Conservation (phyloP, 352 stramenopile species). For the Phytophthora colocasiae region DNA sequence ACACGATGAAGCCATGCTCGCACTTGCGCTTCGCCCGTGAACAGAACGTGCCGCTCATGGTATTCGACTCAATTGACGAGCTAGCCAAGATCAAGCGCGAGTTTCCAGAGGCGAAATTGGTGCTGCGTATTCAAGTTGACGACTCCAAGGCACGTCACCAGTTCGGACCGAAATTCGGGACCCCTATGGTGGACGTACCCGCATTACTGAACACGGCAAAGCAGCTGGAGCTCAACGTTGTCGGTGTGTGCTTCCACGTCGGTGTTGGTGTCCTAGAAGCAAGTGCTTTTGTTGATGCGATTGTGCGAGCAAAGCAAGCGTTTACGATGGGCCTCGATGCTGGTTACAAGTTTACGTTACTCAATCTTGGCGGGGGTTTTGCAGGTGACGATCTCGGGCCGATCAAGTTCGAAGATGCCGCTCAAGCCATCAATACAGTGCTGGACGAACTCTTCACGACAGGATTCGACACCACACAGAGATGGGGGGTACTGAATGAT, state of each 20-base stretch:
- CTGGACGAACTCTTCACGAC: conserved; percentile 59
- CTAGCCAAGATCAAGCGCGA: conserved; percentile 66
- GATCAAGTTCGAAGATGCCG: conserved; percentile 54
- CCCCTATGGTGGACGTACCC: conserved; percentile 55
- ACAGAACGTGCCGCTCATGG: conserved; percentile 73
- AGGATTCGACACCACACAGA: no score
- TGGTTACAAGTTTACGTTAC: conserved; percentile 70
- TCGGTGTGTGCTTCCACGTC: conserved; percentile 91
- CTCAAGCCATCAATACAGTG: conserved; percentile 43
- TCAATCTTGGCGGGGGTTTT: conserved; percentile 93
- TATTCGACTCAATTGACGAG: conserved; percentile 90
- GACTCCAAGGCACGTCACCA: conserved; percentile 84
- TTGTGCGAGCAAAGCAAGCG: conserved; percentile 62
- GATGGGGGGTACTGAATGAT: no score
- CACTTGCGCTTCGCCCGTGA: conserved; percentile 76
- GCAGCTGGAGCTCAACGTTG: conserved; percentile 65
- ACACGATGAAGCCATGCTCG: conserved; percentile 86
- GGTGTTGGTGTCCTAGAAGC: conserved; percentile 82
- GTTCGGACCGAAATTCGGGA: conserved; percentile 89
- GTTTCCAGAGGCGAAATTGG: conserved; percentile 56
- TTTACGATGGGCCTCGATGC: conserved; percentile 71
- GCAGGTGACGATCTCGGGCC: conserved; percentile 56
- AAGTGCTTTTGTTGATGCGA: conserved; percentile 76
- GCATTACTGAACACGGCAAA: conserved; percentile 71
- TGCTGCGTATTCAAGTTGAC: conserved; percentile 85